phyloP scores from a whole-genome alignment of 2,329 filamentous ascomycete genomes.

The Pyrenophora teres region DNA sequence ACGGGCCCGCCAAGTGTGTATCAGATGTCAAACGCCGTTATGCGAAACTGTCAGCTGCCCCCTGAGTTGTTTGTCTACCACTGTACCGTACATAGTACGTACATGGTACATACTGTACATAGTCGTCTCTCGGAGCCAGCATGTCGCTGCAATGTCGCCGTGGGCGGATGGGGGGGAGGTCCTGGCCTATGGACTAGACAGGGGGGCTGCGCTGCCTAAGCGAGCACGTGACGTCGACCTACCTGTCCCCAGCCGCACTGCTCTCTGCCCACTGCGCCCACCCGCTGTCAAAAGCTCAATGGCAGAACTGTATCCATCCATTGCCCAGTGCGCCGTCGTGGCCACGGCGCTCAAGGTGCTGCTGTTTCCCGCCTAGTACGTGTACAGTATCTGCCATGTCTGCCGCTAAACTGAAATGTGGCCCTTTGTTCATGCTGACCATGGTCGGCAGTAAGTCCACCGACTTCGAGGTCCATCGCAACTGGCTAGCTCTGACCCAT shows the following conservation, averaged over 20 bases:
- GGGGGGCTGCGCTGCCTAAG: too few species aligned
- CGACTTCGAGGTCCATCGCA: conserved; percentile 97
- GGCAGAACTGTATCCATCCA: conserved; percentile 82
- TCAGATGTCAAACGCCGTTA: conserved; percentile 12
- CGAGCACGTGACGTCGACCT: conserved; percentile 25
- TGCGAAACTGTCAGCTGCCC: conserved; percentile 8
- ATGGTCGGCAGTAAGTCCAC: conserved; percentile 79
- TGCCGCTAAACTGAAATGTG: neutral
- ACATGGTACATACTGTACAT: too few species aligned
- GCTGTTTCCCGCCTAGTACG: conserved; percentile 92
- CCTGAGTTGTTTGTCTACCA: conserved; percentile 4
- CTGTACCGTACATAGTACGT: too few species aligned
- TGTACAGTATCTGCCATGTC: too few species aligned
- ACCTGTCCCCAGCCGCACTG: conserved; percentile 4
- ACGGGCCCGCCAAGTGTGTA: conserved; percentile 2
- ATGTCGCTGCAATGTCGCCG: too few species aligned
- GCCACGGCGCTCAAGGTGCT: conserved; percentile 89
- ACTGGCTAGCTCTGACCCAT: conserved; percentile 96
- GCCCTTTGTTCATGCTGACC: conserved; percentile 28
- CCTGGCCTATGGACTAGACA: too few species aligned
- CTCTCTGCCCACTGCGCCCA: conserved; percentile 28
- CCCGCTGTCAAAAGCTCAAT: conserved; percentile 54
- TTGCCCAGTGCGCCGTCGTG: conserved; percentile 84
- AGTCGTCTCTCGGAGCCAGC: too few species aligned
- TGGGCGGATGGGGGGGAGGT: too few species aligned